Percentiles rank a stretch among this genome's conserved stretches.
phyloP scores from a whole-genome alignment of 768 basidiomycete species.

The Hericium alpestre region DNA sequence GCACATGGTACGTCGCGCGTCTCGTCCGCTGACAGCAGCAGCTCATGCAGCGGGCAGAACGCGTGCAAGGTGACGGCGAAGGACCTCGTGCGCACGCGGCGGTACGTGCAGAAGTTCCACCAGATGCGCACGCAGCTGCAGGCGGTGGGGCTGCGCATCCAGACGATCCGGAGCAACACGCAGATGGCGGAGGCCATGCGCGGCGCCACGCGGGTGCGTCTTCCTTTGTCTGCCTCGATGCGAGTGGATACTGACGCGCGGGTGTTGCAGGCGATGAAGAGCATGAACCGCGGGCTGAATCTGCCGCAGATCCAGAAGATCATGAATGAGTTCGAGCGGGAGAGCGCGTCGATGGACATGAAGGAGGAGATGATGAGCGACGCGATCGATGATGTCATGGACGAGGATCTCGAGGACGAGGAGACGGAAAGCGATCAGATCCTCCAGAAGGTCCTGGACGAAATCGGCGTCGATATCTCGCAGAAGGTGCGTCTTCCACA shows the following conservation, averaged over 20 bases:
- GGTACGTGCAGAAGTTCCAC: conserved; percentile 96
- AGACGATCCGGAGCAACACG: conserved; percentile 92
- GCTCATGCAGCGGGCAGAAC: conserved; percentile 44
- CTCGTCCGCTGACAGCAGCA: not conserved
- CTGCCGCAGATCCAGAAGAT: conserved; percentile 90
- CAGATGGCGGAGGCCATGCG: conserved; percentile 99
- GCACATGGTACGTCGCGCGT: conserved; percentile 65
- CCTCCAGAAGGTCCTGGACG: conserved; percentile 89
- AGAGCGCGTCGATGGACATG: conserved; percentile 99
- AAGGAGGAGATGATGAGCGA: conserved; percentile 99
- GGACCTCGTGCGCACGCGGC: conserved; percentile 90
- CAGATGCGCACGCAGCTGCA: conserved; percentile 98
- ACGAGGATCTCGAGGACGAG: conserved; percentile 84
- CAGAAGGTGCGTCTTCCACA: conserved; percentile 50
- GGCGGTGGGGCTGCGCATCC: conserved; percentile 89
- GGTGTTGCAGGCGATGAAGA: conserved; percentile 75
- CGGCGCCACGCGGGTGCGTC: conserved; percentile 83
- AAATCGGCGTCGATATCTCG: conserved; percentile 86
- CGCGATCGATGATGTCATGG: conserved; percentile 95
- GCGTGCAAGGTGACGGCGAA: conserved; percentile 99
- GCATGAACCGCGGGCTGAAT: conserved; percentile 95
- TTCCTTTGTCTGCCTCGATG: not conserved
- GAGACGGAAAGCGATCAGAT: conserved; percentile 95
- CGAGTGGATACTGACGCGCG: not conserved
- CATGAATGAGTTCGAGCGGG: conserved; percentile 97